A percentile compares a stretch with the other conserved stretches of the same genome.
phyloP scores from a whole-genome alignment of 129 eudicot genomes.

The Escallonia herrerae region DNA sequence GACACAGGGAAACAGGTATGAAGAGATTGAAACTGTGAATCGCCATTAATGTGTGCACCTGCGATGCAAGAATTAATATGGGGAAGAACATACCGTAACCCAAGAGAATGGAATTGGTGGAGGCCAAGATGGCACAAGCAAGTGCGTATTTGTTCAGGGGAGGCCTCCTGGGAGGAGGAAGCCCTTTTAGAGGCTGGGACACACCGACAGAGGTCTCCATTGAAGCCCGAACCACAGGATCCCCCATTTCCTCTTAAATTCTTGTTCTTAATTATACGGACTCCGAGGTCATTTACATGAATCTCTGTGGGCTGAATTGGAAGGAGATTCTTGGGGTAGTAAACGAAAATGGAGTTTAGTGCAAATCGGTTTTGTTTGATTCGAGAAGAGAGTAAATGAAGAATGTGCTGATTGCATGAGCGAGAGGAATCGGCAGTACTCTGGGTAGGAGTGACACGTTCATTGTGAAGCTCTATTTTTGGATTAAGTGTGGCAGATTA shows the following conservation, averaged over 20 bases:
- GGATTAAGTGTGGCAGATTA: neutral
- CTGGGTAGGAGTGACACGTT: neutral
- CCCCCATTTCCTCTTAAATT: neutral
- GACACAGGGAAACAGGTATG: too few species aligned
- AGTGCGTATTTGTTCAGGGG: constrained; percentile 67
- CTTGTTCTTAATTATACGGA: neutral
- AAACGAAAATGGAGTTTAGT: neutral
- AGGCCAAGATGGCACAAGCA: constrained; percentile 77
- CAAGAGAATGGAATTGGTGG: constrained; percentile 75
- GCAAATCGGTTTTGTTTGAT: neutral
- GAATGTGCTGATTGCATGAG: neutral
- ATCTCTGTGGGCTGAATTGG: neutral
- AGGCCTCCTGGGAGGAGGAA: neutral
- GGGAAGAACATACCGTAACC: constrained; percentile 56
- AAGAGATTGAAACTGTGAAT: too few species aligned
- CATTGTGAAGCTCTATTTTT: neutral
- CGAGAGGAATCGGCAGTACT: neutral
- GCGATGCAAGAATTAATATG: neutral
- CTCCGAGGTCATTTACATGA: neutral
- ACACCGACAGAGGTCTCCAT: constrained; percentile 4
- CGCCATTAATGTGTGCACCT: too few species aligned
- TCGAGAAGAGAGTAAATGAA: neutral
- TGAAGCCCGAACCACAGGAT: neutral
- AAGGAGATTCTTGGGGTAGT: neutral
- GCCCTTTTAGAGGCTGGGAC: neutral